Conservation (phyloP, 129 eudicot species). For the Mikania micrantha region DNA sequence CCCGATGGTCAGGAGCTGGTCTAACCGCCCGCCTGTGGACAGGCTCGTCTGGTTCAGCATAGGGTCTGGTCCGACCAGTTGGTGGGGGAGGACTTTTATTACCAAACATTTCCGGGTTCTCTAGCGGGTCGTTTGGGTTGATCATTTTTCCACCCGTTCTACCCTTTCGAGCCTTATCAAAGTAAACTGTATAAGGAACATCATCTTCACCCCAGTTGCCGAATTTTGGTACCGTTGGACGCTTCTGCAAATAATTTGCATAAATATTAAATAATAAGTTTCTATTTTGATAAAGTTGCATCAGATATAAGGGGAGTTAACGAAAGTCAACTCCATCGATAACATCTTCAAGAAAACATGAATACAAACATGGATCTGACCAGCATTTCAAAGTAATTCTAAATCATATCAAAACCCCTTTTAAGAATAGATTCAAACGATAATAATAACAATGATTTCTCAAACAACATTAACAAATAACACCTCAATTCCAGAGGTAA, state of each 20-base stretch:
- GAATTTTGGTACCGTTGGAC: constrained; percentile 74
- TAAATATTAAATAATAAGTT: background rate
- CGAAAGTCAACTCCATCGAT: constrained; percentile 25
- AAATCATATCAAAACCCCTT: constrained; percentile 8
- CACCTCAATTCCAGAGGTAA: background rate
- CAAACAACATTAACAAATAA: background rate
- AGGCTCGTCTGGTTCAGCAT: constrained; percentile 36
- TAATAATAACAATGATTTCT: constrained; percentile 6
- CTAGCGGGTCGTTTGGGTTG: constrained; percentile 87
- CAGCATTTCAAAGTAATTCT: background rate
- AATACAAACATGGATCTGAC: constrained; percentile 4
- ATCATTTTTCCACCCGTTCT: constrained; percentile 69
- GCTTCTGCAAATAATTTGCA: constrained; percentile 28
- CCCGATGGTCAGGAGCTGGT: constrained; percentile 31
- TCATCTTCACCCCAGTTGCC: constrained; percentile 86
- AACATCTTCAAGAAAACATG: constrained; percentile 4
- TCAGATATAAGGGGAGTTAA: background rate
- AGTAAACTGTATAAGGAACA: constrained; percentile 75
- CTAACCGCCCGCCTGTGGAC: constrained; percentile 27
- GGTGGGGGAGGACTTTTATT: constrained; percentile 26
- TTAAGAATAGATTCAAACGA: background rate
- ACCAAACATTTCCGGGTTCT: constrained; percentile 64
- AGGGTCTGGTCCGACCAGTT: constrained; percentile 27
- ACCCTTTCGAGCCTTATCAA: constrained; percentile 73
- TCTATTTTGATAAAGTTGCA: background rate